Evolutionary conservation across 2,329 filamentous ascomycete species (phyloP).

Genomic region (Hortaea sp.): DNA sequence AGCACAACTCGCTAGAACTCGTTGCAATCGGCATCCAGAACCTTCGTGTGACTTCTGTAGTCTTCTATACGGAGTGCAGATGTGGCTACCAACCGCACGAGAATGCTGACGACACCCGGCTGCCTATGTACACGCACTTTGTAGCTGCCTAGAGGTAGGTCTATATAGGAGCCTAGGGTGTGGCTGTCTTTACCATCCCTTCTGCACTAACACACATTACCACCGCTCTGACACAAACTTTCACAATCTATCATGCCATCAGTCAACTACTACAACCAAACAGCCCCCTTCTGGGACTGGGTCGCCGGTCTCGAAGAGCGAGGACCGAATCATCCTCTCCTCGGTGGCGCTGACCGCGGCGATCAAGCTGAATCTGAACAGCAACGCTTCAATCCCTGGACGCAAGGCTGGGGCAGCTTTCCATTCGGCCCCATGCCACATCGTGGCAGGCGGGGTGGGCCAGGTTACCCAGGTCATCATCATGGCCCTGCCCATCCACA

Average conservation of each 20-base stretch:
- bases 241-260: constrained; percentile 38
- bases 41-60: constrained; percentile 1
- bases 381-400: constrained; percentile 10
- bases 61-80: not conserved
- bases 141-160: constrained; percentile 6
- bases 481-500: constrained; percentile 1
- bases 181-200: not conserved
- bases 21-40: not conserved
- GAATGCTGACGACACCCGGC: constrained; percentile 1
- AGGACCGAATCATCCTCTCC: constrained; percentile 36
- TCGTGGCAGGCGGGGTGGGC: constrained; percentile 12
- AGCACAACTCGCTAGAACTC: too few species aligned
- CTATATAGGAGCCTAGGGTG: not conserved
- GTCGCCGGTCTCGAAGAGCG: constrained; percentile 41
- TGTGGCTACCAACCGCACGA: not conserved
- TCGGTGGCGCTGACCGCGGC: constrained; percentile 26
- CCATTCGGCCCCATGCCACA: constrained; percentile 22
- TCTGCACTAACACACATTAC: not conserved
- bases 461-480: not conserved
- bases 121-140: not conserved
- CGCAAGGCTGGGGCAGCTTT: constrained; percentile 29
- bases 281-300: constrained; percentile 48
- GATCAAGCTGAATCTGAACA: constrained; percentile 9
- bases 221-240: not conserved
- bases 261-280: constrained; percentile 43